Base-by-base conservation (phyloP, 164 flowering plant genomes). In the Dillenia suffruticosa region DNA sequence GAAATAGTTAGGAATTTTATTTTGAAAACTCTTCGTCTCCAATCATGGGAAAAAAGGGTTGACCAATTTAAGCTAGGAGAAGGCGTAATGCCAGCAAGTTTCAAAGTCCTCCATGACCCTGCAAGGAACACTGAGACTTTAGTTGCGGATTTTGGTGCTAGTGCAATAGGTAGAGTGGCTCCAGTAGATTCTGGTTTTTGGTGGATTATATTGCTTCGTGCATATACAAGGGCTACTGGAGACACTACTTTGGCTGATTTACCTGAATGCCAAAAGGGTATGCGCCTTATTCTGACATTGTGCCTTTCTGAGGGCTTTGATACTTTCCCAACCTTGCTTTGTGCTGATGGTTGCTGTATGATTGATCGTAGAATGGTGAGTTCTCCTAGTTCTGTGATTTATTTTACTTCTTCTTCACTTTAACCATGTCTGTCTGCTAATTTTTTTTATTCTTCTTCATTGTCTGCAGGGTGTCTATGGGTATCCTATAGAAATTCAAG, bases 181-280 rank as follows among this genome's bases (percentile, higher is more conserved):
- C 81, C 87, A 4, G 82, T 82, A 17, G 87, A 82, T 65, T 80
- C 87, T 45, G 87, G 87, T n/a, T 82, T 82, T 58, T 82, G 87
- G 87, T 82, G 87, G 87, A 82, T 82, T 44, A 80, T 82, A 57
- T 54, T 82, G 60, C 80, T 82, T 10, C 79, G 86, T 3, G 84
- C 86, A 4, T 82, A 82, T 49, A 82, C 84, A 13, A 78, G 74
- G 52, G 70, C 81, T 4, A 82, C 87, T 0, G 81, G 82, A 7
- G 87, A 82, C 65, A 24, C 69, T 8, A 65, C 82, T 48, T 63
- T 82, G 76, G 78, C 84, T n/a, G 84, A 82, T 44, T 46, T 26
- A 58, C 79, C 84, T 11, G 84, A 82, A 43, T 78, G 81, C 68
- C 87, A 80, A 66, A 82, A 61, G 74, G 86, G 86, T 44, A 82